phyloP scores from a whole-genome alignment of 345 rosid genomes.

The Iberis pinnata region DNA sequence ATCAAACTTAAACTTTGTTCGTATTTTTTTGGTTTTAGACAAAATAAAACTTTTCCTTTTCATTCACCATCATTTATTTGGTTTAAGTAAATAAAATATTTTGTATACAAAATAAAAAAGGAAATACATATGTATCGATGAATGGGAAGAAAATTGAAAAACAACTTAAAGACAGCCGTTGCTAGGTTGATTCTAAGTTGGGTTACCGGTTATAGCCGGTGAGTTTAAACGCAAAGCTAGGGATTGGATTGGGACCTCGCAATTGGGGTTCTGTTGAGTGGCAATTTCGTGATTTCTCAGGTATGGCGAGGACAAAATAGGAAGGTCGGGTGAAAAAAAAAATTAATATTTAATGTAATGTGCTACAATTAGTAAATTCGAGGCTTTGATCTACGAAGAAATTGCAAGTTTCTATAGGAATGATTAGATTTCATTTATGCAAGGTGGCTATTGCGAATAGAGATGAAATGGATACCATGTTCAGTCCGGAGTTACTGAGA shows the following conservation, averaged over 20 bases:
- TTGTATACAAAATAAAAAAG: neutral
- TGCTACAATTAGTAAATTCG: conserved; percentile 18
- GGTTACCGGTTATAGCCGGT: conserved; percentile 50
- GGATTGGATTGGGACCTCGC: conserved; percentile 26
- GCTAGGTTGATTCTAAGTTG: conserved; percentile 34
- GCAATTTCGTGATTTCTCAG: conserved; percentile 8
- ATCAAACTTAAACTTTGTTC: neutral
- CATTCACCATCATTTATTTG: neutral
- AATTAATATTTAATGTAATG: conserved; percentile 3
- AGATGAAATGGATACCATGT: too few species aligned
- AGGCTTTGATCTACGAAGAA: too few species aligned
- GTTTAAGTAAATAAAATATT: neutral
- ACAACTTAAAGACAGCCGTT: conserved; percentile 28
- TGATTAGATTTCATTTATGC: too few species aligned
- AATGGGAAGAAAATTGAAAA: neutral
- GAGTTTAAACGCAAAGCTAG: conserved; percentile 12
- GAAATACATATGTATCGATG: neutral
- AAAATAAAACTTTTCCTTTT: neutral
- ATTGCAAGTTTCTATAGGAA: too few species aligned
- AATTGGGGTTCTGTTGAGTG: conserved; percentile 18
- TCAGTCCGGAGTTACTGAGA: too few species aligned
- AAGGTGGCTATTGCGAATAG: too few species aligned
- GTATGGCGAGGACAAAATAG: conserved; percentile 8
- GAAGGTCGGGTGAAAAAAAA: neutral
- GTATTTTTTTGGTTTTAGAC: neutral